These are phyloP conservation scores for Graphilbum sp. DNA, from an alignment of 2,329 filamentous ascomycete genomes.

Conservation along the genomic window DNA sequence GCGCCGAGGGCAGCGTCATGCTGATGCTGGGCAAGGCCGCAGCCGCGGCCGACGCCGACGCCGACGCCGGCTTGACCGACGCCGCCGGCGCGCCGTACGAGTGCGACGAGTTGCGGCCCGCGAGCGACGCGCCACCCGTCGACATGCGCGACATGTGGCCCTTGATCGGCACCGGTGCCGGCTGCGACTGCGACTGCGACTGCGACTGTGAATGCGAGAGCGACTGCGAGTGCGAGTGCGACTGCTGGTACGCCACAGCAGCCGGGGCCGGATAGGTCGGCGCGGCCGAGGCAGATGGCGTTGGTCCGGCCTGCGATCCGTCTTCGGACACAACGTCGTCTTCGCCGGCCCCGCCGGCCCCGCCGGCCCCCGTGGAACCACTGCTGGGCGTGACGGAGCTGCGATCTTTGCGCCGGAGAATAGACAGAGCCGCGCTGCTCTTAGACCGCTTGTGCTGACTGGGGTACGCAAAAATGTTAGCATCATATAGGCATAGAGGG, in stretches of 20 bases:
- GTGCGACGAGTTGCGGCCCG: no score
- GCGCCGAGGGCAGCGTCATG: neutral
- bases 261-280: slow-evolving; percentile 10
- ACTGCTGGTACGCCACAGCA: slow-evolving; percentile 8
- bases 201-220: neutral
- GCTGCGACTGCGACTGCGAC: slow-evolving; percentile 11
- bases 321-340: slow-evolving; percentile 31
- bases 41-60: neutral
- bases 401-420: slow-evolving; percentile 35
- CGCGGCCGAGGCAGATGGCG: slow-evolving; percentile 14
- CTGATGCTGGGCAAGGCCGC: no score
- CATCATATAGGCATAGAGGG: no score
- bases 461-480: no score
- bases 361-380: no score
- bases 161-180: slow-evolving; percentile 15
- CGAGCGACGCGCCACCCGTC: slow-evolving; percentile 18
- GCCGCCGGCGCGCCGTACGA: no score
- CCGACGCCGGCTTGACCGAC: no score
- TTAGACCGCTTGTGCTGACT: slow-evolving; percentile 35
- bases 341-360: slow-evolving; percentile 23
- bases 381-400: no score
- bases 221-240: slow-evolving; percentile 9
- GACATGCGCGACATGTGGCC: slow-evolving; percentile 32
- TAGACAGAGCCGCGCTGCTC: slow-evolving; percentile 30
- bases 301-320: slow-evolving; percentile 17